Base-by-base conservation (phyloP, 768 basidiomycete species). In the Boletus pseudo-olivaceus region DNA sequence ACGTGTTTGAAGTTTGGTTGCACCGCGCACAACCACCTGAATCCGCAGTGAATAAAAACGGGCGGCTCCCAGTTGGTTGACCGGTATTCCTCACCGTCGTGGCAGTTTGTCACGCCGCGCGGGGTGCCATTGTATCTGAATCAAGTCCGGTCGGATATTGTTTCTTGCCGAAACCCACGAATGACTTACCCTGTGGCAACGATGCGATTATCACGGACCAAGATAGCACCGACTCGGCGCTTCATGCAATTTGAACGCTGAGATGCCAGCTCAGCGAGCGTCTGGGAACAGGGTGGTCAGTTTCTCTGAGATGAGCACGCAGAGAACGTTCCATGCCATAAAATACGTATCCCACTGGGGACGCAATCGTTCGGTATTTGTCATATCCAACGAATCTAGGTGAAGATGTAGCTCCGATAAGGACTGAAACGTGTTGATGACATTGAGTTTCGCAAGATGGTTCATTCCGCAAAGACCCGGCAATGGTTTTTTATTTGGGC, bases 271-370 rank as follows among this genome's bases (percentile, higher is more conserved):
- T 88, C 87, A 14, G 96, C 95, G 32, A 98, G 77, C 4, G 88
- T 93, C 91, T 93, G 62, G 27, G 38, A 51, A 48, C 34, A 17
- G 8, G n/a, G 10, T 6, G 26, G 55, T 65, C 39, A 61, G 43
- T 40, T 53, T 49, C 44, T 23, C 23, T 23, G 23, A 19, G 39
- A 19, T 1, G 19, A 51, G 5, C 42, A 19, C 6, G 9, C 23
- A 17, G 9, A 27, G 44, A 55, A 47, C 33, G 41, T 42, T 26
- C 52, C 79, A 55, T 55, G 88, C 93, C 96, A 98, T 98, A 70
- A 98, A 98, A 71, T 98, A 98, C 0, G 86, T 83, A 67, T 98
- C 96, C 96, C 96, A 98, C 15, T 81, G 79, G 3, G 96, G 96
- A 44, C 96, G 78, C 29, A 97, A 71, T 51, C 91, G 82, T 62